Evolutionary conservation across 345 rosid species (phyloP), one percentile per base, ranked within the genome.

Genomic region (Rhodomyrtus tomentosa): DNA sequence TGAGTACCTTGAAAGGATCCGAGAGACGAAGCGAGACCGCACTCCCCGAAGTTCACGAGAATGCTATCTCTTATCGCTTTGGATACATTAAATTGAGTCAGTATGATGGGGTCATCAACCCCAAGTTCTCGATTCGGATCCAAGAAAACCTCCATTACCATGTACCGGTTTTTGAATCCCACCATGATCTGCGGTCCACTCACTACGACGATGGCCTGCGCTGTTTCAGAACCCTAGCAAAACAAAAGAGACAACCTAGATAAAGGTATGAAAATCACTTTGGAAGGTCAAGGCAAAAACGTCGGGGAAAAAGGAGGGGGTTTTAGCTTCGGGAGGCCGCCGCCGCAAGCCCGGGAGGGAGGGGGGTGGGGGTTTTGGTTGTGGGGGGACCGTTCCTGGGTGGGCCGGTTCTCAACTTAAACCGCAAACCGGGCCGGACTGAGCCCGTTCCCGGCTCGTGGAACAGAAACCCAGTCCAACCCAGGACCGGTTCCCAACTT

Each of bases 31-130:
- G 93, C 95, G 55, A 95, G 85, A 87, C 98, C 93, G 68, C 93
- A 96, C 85, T 94, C 97, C 11, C 95, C 95, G 85, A 93, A 93
- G 88, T 93, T 95, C n/a, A 90, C 84, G 76, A 90, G 92, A 88
- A 96, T 87, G 86, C 92, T 93, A 81, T 92, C 94, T 84, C 90
- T 89, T 82, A 94, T 93, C 73, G 95, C 93, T 89, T 90, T 89
- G 1, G 91, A 83, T 54, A 95, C 87, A 82, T 93, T 95, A 86
- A 86, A 89, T 12, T 88, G 93, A 27, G 99, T 96, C 55, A 96
- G 87, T 56, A 91, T 90, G 50, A 96, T 89, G 3, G 98, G 93
- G 29, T 92, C 95, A 76, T 89, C 96, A 8, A 84, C 89, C 5
- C 50, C 56, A 32, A 90, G 86, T 72, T 91, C 93, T 53, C 89